Evolutionary conservation across 2,329 filamentous ascomycete genomes (phyloP).

Genomic region (Nannizziopsis barbatae): DNA sequence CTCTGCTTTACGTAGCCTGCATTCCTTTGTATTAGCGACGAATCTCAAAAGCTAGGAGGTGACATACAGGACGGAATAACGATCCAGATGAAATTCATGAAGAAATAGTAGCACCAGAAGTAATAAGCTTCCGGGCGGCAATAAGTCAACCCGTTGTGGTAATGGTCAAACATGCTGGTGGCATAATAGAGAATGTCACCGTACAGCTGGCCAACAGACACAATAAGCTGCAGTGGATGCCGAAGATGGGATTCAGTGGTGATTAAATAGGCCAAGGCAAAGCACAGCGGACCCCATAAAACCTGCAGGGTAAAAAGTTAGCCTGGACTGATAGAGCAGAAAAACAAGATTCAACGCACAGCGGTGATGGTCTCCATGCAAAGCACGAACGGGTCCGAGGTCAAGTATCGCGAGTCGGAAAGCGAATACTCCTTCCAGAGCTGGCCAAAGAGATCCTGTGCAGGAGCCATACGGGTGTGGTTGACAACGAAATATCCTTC

Average conservation of each 20-base stretch:
- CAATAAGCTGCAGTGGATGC: constrained; percentile 49
- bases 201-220: constrained; percentile 54
- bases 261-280: constrained; percentile 46
- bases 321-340: background rate
- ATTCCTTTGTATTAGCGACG: background rate
- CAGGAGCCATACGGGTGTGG: constrained; percentile 52
- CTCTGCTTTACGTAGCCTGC: constrained; percentile 27
- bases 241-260: constrained; percentile 45
- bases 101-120: constrained; percentile 55
- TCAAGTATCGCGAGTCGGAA: constrained; percentile 78
- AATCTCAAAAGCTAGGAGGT: background rate
- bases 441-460: constrained; percentile 66
- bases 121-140: constrained; percentile 53
- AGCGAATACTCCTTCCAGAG: constrained; percentile 88
- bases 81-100: constrained; percentile 58
- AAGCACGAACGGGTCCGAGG: constrained; percentile 70
- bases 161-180: constrained; percentile 51
- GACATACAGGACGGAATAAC: constrained; percentile 46
- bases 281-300: constrained; percentile 52
- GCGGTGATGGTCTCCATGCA: constrained; percentile 76
- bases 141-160: constrained; percentile 43
- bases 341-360: constrained; percentile 39
- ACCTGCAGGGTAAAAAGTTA: constrained; percentile 28
- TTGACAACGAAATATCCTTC: constrained; percentile 74
- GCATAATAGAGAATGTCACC: constrained; percentile 55